Percentiles rank a stretch among this genome's conserved stretches.
These are phyloP conservation scores for Coelastrella sp. DNA, from an alignment of 139 green algal species.

Conservation along the genomic window DNA sequence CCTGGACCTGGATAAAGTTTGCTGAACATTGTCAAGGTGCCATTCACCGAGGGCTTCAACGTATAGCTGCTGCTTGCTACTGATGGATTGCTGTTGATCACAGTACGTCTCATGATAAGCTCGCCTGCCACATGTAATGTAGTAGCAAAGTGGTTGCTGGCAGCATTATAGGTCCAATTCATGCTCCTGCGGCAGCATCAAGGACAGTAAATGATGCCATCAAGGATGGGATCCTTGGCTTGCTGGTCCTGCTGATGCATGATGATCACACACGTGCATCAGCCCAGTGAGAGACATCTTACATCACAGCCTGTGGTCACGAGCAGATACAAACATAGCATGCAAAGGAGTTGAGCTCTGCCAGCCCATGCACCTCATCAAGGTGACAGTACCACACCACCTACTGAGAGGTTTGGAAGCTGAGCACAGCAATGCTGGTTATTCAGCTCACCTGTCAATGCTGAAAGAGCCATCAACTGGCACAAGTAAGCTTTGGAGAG, in stretches of 20 bases:
- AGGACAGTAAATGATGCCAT: neutral
- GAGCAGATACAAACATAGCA: no score
- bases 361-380: no score
- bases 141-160: neutral
- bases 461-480: neutral
- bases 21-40: neutral
- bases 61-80: neutral
- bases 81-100: neutral
- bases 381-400: neutral
- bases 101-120: neutral
- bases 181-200: neutral
- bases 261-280: neutral
- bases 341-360: no score
- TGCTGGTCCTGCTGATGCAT: neutral
- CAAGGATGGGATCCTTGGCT: neutral
- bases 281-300: no score
- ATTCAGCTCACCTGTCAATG: neutral
- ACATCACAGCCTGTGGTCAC: no score
- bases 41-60: neutral
- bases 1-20: neutral
- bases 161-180: neutral
- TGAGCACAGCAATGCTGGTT: neutral
- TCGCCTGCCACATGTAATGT: neutral
- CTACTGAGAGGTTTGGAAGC: neutral
- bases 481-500: neutral